Base-by-base conservation (phyloP, 1,284 basidiomycete genomes). In the Pulchroboletus neoregius region DNA sequence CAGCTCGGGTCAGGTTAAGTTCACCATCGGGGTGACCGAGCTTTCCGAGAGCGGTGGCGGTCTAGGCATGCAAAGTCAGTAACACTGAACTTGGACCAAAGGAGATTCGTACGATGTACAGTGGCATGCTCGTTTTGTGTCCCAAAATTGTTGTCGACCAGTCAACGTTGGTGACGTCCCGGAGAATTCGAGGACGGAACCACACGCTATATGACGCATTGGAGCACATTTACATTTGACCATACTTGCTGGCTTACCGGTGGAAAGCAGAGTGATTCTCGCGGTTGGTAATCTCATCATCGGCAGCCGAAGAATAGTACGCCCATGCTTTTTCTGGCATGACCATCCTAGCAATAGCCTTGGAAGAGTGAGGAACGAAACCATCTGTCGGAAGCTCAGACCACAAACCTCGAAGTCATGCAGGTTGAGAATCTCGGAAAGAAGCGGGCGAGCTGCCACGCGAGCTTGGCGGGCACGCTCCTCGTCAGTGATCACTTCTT, bases 1-100 rank as follows among this genome's bases (percentile, higher is more conserved):
- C 92, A 0, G 91, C 92, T 50, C 84, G 74, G 0, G 94, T 97
- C 36, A 97, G 65, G 60, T 84, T 87, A 10, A 94, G 73, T 68
- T 96, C 94, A 15, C 94, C 94, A 48, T 94, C 90, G 1, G 92
- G 91, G 61, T 96, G 94, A 5, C 91, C 94, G 2, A 98, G 83
- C 71, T 95, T 96, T 26, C 94, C 94, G 1, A 87, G 70, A 2
- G 88, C 88, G 10, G 88, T 90, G 20, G 85, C 86, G 32, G 80
- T 80, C 83, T 86, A 32, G 2, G 12, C 9, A 16, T 39, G 16
- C 39, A 5, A 39, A 16, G 33, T 65, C 9, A 63, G 28, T 27
- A 10, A 39, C 6, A 36, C 16, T 8, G 30, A 24, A 7, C 9
- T 9, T 30, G 11, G 13, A 20, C 31, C 12, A 8, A 33, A 42